These are phyloP conservation scores for Fonsecaea nubica DNA, from an alignment of 2,329 filamentous ascomycete genomes.

Conservation along the genomic window DNA sequence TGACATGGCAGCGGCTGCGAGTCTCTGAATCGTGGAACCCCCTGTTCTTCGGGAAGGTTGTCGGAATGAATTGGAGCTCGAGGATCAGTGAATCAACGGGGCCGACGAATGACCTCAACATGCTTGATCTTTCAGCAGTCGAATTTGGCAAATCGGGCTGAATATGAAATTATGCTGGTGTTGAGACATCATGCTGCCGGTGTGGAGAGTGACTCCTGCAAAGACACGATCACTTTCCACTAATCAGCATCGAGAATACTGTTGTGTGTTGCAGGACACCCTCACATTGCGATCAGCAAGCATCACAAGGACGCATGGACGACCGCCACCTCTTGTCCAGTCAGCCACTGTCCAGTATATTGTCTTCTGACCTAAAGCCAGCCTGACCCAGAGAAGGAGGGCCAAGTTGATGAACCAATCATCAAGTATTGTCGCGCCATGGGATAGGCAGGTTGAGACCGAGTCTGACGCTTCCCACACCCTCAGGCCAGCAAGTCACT, in stretches of 20 bases:
- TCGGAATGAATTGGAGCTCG: neutral
- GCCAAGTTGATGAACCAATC: constrained; percentile 13
- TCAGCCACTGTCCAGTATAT: constrained; percentile 13
- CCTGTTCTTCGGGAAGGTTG: neutral
- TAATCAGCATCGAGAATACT: neutral
- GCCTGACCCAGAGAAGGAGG: constrained; percentile 2
- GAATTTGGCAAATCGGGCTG: neutral
- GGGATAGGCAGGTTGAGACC: constrained; percentile 1
- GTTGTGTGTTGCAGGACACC: neutral
- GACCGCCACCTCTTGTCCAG: constrained; percentile 15
- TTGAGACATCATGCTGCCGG: neutral
- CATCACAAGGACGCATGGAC: constrained; percentile 7
- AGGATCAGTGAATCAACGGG: neutral
- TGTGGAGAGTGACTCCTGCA: neutral
- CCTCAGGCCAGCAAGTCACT: neutral
- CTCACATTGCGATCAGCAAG: neutral
- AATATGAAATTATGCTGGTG: neutral
- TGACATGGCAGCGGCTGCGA: constrained; percentile 22
- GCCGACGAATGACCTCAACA: neutral
- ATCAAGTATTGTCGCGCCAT: constrained; percentile 2
- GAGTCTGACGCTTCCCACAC: neutral
- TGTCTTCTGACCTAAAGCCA: constrained; percentile 5
- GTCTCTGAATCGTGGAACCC: constrained; percentile 5
- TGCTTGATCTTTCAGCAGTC: neutral
- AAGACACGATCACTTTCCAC: neutral